phyloP scores from a whole-genome alignment of 495 filamentous ascomycete species.

The Aspergillus carlsbadensis region DNA sequence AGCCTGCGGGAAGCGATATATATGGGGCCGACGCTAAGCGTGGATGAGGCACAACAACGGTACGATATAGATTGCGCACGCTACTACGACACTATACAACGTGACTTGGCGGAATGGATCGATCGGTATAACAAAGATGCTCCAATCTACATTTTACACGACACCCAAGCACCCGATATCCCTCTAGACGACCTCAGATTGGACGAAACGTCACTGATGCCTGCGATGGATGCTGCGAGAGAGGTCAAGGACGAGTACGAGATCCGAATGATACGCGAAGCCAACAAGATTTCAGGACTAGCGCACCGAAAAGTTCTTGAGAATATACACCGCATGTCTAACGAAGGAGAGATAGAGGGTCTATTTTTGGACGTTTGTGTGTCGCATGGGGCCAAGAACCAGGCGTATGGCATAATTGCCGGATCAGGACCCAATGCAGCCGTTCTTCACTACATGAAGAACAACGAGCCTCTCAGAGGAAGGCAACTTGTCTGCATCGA shows the following conservation, averaged over 20 bases:
- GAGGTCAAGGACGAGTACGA: constrained; percentile 81
- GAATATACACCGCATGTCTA: constrained; percentile 57
- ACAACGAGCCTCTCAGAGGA: constrained; percentile 66
- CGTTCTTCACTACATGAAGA: constrained; percentile 81
- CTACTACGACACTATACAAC: constrained; percentile 62
- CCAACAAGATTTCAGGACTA: constrained; percentile 70
- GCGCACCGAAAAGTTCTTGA: constrained; percentile 71
- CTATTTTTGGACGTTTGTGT: constrained; percentile 70
- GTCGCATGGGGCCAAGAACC: constrained; percentile 66
- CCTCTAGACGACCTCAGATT: constrained; percentile 51
- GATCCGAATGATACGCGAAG: constrained; percentile 71
- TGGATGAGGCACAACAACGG: constrained; percentile 63
- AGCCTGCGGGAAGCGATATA: constrained; percentile 86
- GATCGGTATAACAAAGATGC: constrained; percentile 49
- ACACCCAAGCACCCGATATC: constrained; percentile 42
- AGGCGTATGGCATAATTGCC: constrained; percentile 86
- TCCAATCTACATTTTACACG: constrained; percentile 40
- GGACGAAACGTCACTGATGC: constrained; percentile 44
- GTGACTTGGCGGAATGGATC: constrained; percentile 59
- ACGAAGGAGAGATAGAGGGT: constrained; percentile 82
- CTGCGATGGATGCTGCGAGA: constrained; percentile 69
- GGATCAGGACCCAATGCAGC: constrained; percentile 75
- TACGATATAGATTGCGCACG: constrained; percentile 82
- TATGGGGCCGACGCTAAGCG: constrained; percentile 82
- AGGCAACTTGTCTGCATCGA: constrained; percentile 77